Evolutionary conservation across 2,329 filamentous ascomycete species (phyloP).

Genomic region (Hypoxylon sp.): DNA sequence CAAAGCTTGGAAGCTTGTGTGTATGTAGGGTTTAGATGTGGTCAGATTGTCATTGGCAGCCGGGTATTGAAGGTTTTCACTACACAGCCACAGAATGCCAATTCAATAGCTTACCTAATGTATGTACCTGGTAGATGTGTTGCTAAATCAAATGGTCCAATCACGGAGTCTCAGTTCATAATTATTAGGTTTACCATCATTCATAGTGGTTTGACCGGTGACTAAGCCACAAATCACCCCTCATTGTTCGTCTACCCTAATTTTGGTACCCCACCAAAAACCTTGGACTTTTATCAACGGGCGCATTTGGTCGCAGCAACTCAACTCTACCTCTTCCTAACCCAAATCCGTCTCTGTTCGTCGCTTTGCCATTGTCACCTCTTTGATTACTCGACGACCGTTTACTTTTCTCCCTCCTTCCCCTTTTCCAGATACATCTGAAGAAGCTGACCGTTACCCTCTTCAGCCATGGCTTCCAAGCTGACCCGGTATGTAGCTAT

Average conservation of each 20-base stretch:
- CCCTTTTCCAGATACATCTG: background rate
- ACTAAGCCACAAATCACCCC: slow-evolving; percentile 33
- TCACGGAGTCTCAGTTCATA: slow-evolving; percentile 27
- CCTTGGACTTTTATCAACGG: slow-evolving; percentile 13
- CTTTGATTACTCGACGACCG: slow-evolving; percentile 1
- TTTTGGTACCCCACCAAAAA: slow-evolving; percentile 37
- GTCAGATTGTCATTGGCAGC: background rate
- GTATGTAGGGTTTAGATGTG: slow-evolving; percentile 2
- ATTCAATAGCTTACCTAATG: too few species aligned
- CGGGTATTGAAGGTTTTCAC: background rate
- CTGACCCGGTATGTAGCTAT: slow-evolving; percentile 82
- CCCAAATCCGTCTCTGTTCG: slow-evolving; percentile 11
- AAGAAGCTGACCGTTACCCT: slow-evolving; percentile 19
- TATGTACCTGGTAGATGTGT: too few species aligned
- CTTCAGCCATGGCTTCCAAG: slow-evolving; percentile 83
- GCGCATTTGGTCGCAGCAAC: slow-evolving; percentile 29
- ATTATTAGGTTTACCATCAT: slow-evolving; percentile 23
- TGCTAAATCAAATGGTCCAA: slow-evolving; percentile 6
- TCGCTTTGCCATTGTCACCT: slow-evolving; percentile 2
- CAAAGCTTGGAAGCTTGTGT: too few species aligned
- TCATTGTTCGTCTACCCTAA: slow-evolving; percentile 36
- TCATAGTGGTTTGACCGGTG: slow-evolving; percentile 26
- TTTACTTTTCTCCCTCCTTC: background rate
- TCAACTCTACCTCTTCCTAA: slow-evolving; percentile 2
- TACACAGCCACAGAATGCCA: background rate